Percentiles rank a stretch among this genome's conserved stretches.
Evolutionary conservation across 306 rosid genomes (phyloP).

Genomic region (Gynostemma pentaphyllum): DNA sequence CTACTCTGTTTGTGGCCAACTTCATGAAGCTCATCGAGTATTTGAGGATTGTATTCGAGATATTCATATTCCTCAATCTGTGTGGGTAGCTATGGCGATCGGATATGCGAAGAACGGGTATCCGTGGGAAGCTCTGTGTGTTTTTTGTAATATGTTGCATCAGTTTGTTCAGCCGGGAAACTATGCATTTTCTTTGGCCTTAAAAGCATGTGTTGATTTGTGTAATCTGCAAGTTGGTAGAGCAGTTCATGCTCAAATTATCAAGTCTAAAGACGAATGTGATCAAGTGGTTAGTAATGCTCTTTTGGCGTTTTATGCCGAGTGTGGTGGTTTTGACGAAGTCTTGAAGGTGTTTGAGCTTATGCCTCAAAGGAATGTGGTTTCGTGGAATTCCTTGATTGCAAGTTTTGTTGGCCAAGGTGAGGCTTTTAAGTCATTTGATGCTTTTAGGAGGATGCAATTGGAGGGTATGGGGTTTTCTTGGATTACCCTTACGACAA

Average conservation of each 20-base stretch:
- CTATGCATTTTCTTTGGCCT: conserved; percentile 37
- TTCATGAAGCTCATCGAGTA: conserved; percentile 33
- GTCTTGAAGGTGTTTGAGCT: conserved; percentile 41
- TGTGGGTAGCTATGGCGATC: conserved; percentile 55
- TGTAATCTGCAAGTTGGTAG: conserved; percentile 26
- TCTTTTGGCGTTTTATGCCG: conserved; percentile 24
- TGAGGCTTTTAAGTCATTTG: conserved; percentile 20
- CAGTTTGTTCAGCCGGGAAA: conserved; percentile 24
- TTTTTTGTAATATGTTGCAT: conserved; percentile 38
- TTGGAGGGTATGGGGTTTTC: conserved; percentile 33
- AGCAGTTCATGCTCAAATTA: conserved; percentile 41
- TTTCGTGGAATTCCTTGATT: no score
- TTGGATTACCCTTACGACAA: conserved; percentile 47
- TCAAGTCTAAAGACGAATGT: conserved; percentile 28
- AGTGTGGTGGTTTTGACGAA: conserved; percentile 26
- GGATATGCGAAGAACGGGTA: conserved; percentile 39
- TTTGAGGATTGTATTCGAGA: conserved; percentile 23
- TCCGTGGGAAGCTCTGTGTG: conserved; percentile 25
- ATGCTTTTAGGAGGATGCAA: conserved; percentile 40
- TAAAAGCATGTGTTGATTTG: conserved; percentile 32
- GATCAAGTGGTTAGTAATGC: conserved; percentile 60
- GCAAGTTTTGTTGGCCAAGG: conserved; percentile 23
- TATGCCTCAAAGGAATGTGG: no score
- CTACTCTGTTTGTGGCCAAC: conserved; percentile 40
- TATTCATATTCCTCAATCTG: conserved; percentile 13